A percentile compares a stretch with the other conserved stretches of the same genome.
phyloP scores from a whole-genome alignment of 2,329 filamentous ascomycete species.

The Colletotrichum trifolii region DNA sequence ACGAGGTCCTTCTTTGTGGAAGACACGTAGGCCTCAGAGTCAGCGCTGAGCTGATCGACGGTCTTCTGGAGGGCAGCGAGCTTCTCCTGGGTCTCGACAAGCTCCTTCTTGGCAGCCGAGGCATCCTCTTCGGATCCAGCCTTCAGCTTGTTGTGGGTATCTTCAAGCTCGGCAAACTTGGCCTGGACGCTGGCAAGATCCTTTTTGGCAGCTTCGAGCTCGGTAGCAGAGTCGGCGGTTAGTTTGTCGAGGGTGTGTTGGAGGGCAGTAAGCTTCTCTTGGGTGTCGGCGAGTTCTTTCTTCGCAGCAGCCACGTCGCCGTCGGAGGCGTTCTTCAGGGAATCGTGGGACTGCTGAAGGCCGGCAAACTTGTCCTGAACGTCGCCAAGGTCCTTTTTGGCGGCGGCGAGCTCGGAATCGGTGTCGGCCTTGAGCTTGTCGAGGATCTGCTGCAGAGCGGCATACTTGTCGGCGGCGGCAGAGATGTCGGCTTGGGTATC shows the following conservation, averaged over 20 bases:
- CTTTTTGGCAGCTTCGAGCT: constrained; percentile 44
- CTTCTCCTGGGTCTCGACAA: constrained; percentile 44
- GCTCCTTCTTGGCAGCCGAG: constrained; percentile 44
- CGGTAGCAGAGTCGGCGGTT: constrained; percentile 46
- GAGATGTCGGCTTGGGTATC: constrained; percentile 42
- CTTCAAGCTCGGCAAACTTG: constrained; percentile 45
- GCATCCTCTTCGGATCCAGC: constrained; percentile 47
- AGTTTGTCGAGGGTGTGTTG: constrained; percentile 43
- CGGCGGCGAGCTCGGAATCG: constrained; percentile 44
- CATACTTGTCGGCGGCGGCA: constrained; percentile 36
- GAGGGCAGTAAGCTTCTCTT: constrained; percentile 43
- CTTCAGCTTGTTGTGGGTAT: constrained; percentile 43
- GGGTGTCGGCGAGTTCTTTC: constrained; percentile 44
- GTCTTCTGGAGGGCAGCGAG: constrained; percentile 33
- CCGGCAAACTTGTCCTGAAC: constrained; percentile 46
- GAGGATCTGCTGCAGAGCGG: constrained; percentile 38
- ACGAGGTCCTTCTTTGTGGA: constrained; percentile 44
- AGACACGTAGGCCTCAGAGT: constrained; percentile 43
- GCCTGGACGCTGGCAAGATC: constrained; percentile 37
- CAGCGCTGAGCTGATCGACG: constrained; percentile 41
- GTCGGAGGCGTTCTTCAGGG: constrained; percentile 45
- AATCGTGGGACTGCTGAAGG: constrained; percentile 38
- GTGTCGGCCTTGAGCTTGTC: constrained; percentile 41
- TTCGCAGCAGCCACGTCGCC: constrained; percentile 44
- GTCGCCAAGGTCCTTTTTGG: constrained; percentile 47